Conservation (phyloP, 2,329 filamentous ascomycete species). For the Helotiales sp. region DNA sequence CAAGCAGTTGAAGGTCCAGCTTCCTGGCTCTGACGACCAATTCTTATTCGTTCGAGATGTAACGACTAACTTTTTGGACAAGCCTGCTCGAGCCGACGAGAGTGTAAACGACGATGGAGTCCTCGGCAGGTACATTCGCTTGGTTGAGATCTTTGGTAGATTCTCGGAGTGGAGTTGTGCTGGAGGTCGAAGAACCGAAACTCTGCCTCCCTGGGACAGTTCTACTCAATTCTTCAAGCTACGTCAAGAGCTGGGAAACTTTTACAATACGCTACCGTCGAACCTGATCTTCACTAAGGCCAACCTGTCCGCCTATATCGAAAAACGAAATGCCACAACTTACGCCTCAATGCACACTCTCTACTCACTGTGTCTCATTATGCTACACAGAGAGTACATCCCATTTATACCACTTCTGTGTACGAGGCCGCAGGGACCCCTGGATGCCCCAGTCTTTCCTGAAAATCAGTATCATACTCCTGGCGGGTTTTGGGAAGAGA, state of each 20-base stretch:
- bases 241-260: slow-evolving; percentile 54
- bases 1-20: slow-evolving; percentile 65
- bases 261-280: slow-evolving; percentile 58
- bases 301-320: slow-evolving; percentile 70
- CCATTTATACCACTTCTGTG: slow-evolving; percentile 66
- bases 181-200: slow-evolving; percentile 56
- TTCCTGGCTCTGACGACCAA: slow-evolving; percentile 69
- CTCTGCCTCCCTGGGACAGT: slow-evolving; percentile 62
- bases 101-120: slow-evolving; percentile 36
- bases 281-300: slow-evolving; percentile 60
- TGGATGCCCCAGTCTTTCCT: slow-evolving; percentile 62
- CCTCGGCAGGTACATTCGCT: slow-evolving; percentile 56
- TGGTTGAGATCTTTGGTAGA: slow-evolving; percentile 65
- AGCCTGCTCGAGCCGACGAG: slow-evolving; percentile 47
- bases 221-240: slow-evolving; percentile 60
- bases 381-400: slow-evolving; percentile 71
- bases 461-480: slow-evolving; percentile 53
- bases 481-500: slow-evolving; percentile 64
- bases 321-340: slow-evolving; percentile 63
- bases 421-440: slow-evolving; percentile 54
- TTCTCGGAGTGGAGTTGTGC: slow-evolving; percentile 60
- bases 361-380: slow-evolving; percentile 67
- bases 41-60: slow-evolving; percentile 67
- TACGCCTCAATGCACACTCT: slow-evolving; percentile 72
- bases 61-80: slow-evolving; percentile 55